Evolutionary conservation across 768 basidiomycete genomes (phyloP).

Genomic region (Mrakia gelida): DNA sequence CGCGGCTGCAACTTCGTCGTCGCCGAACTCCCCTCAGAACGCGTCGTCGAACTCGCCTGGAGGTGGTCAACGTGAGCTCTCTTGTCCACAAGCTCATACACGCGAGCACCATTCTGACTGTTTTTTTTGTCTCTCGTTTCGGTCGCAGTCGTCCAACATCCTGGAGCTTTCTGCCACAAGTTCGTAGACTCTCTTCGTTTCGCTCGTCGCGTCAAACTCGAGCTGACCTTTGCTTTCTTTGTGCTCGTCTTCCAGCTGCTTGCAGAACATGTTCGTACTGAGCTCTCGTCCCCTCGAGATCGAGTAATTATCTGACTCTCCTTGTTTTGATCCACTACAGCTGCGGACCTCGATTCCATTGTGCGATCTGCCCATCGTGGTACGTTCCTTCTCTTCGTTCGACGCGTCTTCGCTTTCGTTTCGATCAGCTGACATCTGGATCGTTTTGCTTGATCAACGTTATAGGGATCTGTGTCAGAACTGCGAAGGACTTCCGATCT

Average conservation of each 20-base stretch:
- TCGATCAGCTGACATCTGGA: not conserved
- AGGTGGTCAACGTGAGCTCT: conserved; percentile 7
- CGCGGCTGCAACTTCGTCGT: not conserved
- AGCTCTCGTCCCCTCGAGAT: not conserved
- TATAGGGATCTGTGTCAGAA: conserved; percentile 44
- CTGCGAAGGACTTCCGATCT: conserved; percentile 39
- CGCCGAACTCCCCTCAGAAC: not conserved
- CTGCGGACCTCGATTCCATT: conserved; percentile 87
- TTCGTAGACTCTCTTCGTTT: conserved; percentile 47
- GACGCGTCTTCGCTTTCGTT: not conserved
- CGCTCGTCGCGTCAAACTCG: not conserved
- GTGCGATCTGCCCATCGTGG: conserved; percentile 80
- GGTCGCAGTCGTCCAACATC: conserved; percentile 69
- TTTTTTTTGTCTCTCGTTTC: too few species aligned
- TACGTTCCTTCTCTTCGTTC: conserved; percentile 69
- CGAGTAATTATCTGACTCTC: not conserved
- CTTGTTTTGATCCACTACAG: conserved; percentile 52
- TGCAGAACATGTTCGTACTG: not conserved
- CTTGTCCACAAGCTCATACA: not conserved
- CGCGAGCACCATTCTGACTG: too few species aligned
- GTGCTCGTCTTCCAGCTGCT: not conserved
- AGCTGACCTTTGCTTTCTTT: not conserved
- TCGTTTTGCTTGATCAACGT: not conserved
- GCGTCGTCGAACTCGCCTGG: not conserved
- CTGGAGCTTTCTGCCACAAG: conserved; percentile 81